Base-by-base conservation (phyloP, 495 filamentous ascomycete genomes). In the Neurospora intermedia region DNA sequence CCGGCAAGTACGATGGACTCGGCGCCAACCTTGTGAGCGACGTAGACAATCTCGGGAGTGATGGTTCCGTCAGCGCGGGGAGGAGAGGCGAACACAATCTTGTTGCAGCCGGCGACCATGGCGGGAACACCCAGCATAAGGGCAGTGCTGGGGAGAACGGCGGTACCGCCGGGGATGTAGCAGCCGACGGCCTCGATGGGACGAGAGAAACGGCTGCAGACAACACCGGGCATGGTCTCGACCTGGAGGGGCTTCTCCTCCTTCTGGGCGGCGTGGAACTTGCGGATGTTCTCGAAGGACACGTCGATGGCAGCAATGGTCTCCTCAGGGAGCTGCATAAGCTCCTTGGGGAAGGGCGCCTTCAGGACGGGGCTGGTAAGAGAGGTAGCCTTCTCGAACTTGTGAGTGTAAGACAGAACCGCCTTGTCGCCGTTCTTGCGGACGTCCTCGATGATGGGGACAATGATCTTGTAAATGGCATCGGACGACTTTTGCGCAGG, bases 121-220 rank as follows among this genome's bases (percentile, higher is more conserved):
- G 96, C 96, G 20, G 96, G 96, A 7, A 98, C 96, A 78, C 96
- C 96, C 38, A 99, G 87, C 96, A 99, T 99, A 77, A 99, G 89
- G 3, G 96, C 96, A 16, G 96, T 97, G 69, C 93, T 97, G 5
- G 96, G 96, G 16, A 99, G 88, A 15, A 99, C 96, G 1, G 96
- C 96, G 0, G 96, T 99, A 70, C 96, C 96, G 72, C 96, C 96
- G 10, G 96, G 96, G 10, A 99, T 90, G 80, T 99, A 99, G 59
- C 97, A 88, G 71, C 96, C 96, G 41, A 99, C 96, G 20, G 93
- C 87, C 80, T 98, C 96, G 73, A 99, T 98, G 0, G 96, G 89
- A 3, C 96, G 87, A 2, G 92, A 91, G 84, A 98, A 98, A 69
- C 96, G 93, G 69, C 93, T 96, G 86, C 96, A 99, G 62, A 92